Conservation (phyloP, 83 land plant species). For the Thuja plicata region DNA sequence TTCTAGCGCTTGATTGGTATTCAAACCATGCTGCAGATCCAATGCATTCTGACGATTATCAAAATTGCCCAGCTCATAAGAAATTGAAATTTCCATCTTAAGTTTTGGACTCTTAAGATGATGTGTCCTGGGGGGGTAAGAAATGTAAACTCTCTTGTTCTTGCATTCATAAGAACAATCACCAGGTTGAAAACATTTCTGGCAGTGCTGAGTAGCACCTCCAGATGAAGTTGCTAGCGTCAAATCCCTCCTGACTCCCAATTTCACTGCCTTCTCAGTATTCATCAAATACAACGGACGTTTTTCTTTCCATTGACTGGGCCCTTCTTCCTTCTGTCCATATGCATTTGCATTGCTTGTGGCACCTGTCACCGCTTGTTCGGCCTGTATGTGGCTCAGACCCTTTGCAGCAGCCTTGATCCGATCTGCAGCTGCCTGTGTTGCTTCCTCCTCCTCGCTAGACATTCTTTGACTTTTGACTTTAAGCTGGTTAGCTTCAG, state of each 20-base stretch:
- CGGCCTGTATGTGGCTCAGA: constrained; percentile 82
- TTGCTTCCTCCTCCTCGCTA: constrained; percentile 74
- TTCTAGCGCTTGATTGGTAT: neutral
- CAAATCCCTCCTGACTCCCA: constrained; percentile 77
- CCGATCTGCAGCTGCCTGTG: constrained; percentile 76
- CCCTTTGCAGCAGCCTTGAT: constrained; percentile 93
- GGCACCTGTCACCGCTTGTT: constrained; percentile 79
- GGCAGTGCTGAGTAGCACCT: constrained; percentile 61
- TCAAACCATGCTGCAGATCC: constrained; percentile 7
- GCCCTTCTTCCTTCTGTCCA: constrained; percentile 97
- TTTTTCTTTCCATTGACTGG: constrained; percentile 97
- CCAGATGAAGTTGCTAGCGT: constrained; percentile 33
- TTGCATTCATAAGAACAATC: constrained; percentile 94
- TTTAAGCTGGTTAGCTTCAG: neutral
- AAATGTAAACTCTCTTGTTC: constrained; percentile 80
- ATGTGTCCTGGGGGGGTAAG: constrained; percentile 77
- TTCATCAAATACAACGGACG: constrained; percentile 96
- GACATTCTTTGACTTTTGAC: constrained; percentile 33
- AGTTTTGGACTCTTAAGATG: constrained; percentile 79
- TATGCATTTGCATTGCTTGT: constrained; percentile 93
- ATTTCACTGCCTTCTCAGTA: constrained; percentile 84
- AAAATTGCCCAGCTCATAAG: constrained; percentile 53
- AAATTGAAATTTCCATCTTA: constrained; percentile 41
- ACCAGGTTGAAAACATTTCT: constrained; percentile 81
- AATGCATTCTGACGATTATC: constrained; percentile 19